phyloP scores from a whole-genome alignment of 352 stramenopile species.

The Plasmopara muralis region DNA sequence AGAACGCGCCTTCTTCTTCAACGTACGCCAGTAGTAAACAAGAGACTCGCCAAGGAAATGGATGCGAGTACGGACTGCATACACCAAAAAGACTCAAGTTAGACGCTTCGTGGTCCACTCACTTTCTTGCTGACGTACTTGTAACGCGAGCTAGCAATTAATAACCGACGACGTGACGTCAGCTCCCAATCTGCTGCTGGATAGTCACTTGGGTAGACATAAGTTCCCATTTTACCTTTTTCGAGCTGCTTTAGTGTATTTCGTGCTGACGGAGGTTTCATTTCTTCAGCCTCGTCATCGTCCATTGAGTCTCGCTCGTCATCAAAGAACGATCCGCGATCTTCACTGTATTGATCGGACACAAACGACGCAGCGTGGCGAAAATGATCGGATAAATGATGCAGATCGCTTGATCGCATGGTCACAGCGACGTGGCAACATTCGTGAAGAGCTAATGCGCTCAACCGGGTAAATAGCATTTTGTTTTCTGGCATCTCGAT shows the following conservation, averaged over 20 bases:
- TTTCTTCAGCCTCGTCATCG: slow-evolving; percentile 26
- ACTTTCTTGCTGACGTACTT: slow-evolving; percentile 35
- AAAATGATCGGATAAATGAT: slow-evolving; percentile 19
- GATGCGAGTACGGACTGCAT: slow-evolving; percentile 60
- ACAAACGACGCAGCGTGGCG: slow-evolving; percentile 32
- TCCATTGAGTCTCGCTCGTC: slow-evolving; percentile 27
- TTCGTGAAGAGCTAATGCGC: slow-evolving; percentile 47
- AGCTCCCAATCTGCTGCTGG: slow-evolving; percentile 51
- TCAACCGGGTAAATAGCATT: slow-evolving; percentile 60
- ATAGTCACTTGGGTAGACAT: slow-evolving; percentile 65
- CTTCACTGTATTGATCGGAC: slow-evolving; percentile 40
- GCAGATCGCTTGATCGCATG: slow-evolving; percentile 23
- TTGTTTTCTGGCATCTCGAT: slow-evolving; percentile 46
- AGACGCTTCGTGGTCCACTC: not conserved
- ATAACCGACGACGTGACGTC: slow-evolving; percentile 41
- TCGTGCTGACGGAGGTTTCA: slow-evolving; percentile 17
- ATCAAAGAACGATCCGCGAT: slow-evolving; percentile 32
- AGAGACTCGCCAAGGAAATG: slow-evolving; percentile 59
- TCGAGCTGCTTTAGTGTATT: slow-evolving; percentile 56
- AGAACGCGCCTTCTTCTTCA: slow-evolving; percentile 75
- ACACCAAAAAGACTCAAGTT: slow-evolving; percentile 3
- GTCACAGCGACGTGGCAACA: slow-evolving; percentile 23
- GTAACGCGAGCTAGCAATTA: slow-evolving; percentile 64
- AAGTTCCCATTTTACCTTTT: slow-evolving; percentile 51
- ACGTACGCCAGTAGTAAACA: slow-evolving; percentile 68